Base-by-base conservation (phyloP, 108 stramenopile species). In the Cyclotella sp. region DNA sequence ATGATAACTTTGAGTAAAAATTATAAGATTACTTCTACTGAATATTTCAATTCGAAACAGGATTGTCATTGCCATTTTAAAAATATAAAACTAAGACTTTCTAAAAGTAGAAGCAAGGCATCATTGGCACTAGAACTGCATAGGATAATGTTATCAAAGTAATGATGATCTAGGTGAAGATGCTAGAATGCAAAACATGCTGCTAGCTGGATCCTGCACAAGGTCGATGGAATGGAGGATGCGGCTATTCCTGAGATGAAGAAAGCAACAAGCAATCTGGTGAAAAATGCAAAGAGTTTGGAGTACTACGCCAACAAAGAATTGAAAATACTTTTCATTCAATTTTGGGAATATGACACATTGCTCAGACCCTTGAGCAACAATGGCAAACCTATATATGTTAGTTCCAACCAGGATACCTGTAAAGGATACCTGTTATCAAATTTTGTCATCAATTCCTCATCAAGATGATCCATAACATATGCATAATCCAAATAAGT, bases 401-500 rank as follows among this genome's bases (percentile, higher is more conserved):
- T 62, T 30, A 62, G 1, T 40, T 46, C 70, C 53, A 58, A 28
- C 21, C 24, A 44, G 70, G 70, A 57, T 41, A 59, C 11, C 21
- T 39, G 49, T 51, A 21, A 11, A 44, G 55, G 70, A 57, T 41
- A 59, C 11, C 21, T 39, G 43, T 58, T 58, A 44, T 55, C 55
- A 58, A 44, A 70, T 21, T 59, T 70, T 7, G 9, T 21, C 70
- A 70, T 70, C 21, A 70, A 44, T 3, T 41, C 39, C 26, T 61
- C 19, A 62, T 72, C 71, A 3, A 72, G 40, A 62, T 49, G n/a
- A n/a, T 61, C 71, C 22, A 21, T 46, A 21, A 60, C 60, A 62
- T 72, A 72, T 1, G 24, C n/a, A 39, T 29, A 72, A 72, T 72
- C 71, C 28, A 28, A 18, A 28, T 58, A 9, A 14, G 71, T 62